Evolutionary conservation across 164 flowering plant species (phyloP).

Genomic region (Tetrastigma voinierianum): DNA sequence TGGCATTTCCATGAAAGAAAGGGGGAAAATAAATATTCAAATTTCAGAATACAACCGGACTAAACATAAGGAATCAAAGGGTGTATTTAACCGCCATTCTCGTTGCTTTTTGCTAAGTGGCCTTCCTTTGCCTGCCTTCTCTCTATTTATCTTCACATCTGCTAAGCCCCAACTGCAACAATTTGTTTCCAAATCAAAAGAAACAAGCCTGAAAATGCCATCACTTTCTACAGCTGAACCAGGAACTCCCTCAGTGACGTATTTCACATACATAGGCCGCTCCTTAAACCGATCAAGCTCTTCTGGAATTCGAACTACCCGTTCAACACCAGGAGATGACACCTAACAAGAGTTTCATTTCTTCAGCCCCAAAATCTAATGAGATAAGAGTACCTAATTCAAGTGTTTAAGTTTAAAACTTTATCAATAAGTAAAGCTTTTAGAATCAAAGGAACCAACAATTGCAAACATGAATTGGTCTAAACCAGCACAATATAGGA

Average conservation of each 20-base stretch:
- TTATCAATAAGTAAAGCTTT: too few relatives aligned
- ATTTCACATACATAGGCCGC: slow-evolving; percentile 66
- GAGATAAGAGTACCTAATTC: neutral
- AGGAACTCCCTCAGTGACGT: slow-evolving; percentile 31
- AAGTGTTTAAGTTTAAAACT: neutral
- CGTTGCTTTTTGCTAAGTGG: slow-evolving; percentile 84
- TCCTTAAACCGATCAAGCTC: slow-evolving; percentile 85
- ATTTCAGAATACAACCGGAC: slow-evolving; percentile 66
- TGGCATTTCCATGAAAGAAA: neutral
- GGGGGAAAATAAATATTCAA: slow-evolving; percentile 13
- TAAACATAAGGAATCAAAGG: slow-evolving; percentile 63
- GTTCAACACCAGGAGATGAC: slow-evolving; percentile 88
- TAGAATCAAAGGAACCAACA: neutral
- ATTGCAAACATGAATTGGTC: neutral
- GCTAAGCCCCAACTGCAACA: slow-evolving; percentile 86
- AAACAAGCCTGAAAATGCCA: slow-evolving; percentile 76
- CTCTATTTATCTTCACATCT: slow-evolving; percentile 79
- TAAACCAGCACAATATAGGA: neutral
- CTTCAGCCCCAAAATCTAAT: slow-evolving; percentile 6
- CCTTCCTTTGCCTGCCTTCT: slow-evolving; percentile 88
- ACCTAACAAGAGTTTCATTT: slow-evolving; percentile 40
- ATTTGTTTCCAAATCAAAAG: slow-evolving; percentile 55
- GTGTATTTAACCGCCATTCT: slow-evolving; percentile 72
- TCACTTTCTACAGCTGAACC: slow-evolving; percentile 50
- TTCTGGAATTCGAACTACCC: slow-evolving; percentile 69